Base-by-base conservation (phyloP, 2,329 filamentous ascomycete genomes). In the Exophiala bonariae region DNA sequence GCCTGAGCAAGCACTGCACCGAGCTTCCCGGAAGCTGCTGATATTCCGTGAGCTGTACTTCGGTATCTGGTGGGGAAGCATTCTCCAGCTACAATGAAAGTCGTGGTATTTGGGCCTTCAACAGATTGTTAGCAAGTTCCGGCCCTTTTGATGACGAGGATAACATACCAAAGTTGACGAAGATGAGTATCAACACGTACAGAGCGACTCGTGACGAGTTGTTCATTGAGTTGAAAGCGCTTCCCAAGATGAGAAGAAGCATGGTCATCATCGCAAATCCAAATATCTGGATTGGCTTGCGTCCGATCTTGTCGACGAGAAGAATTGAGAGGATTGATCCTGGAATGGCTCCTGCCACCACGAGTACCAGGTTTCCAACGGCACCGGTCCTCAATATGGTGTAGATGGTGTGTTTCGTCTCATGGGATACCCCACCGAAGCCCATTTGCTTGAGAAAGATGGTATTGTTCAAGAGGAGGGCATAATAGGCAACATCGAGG, bases 271-370 rank as follows among this genome's bases (percentile, higher is more conserved):
- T 62, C n/a, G 18, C 22, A 62, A 86, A 86, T 10, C 82, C 82
- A 30, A 76, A 61, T 2, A 86, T 66, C 70, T 83, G 87, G 47
- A 92, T 89, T 2, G 86, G 80, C 72, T 89, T 89, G 60, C 87
- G 85, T 43, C 87, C 87, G 10, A 90, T 60, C 2, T 77, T 86
- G 67, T 91, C 87, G 45, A 89, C 81, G 1, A 80, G 81, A 13
- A 81, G 81, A 3, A 90, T 86, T 0, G 86, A 87, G n/a, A 88
- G 78, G 86, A 86, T 90, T 73, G 90, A 91, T 13, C 87, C 87
- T 0, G 87, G 87, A 9, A 91, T 86, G 34, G 87, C 84, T 46
- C 87, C 87, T 3, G 87, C 87, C 47, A 86, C 81, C 56, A 90
- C 83, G 39, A 91, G 77, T 55, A 91, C 87, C 58, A 90, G 70